phyloP scores from a whole-genome alignment of 2,329 filamentous ascomycete genomes.

The Zymoseptoria crescenta region DNA sequence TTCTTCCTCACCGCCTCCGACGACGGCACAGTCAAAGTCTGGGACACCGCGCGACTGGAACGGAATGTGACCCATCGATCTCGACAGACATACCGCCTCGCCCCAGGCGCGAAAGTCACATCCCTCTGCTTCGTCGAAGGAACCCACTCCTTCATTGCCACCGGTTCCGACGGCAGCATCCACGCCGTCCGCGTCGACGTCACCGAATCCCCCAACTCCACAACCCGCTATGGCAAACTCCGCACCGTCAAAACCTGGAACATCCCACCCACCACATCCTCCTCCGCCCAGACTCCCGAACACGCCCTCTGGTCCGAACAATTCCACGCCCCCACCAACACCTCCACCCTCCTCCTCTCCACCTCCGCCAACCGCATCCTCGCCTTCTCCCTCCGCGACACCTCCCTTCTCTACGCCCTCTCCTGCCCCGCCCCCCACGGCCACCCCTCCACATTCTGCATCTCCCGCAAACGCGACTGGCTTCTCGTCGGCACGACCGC shows the following conservation, averaged over 20 bases:
- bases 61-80: conserved; percentile 84
- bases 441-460: conserved; percentile 80
- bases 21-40: conserved; percentile 83
- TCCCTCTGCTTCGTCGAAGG: conserved; percentile 86
- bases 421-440: conserved; percentile 89
- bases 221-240: conserved; percentile 69
- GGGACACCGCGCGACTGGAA: conserved; percentile 85
- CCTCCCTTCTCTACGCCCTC: conserved; percentile 71
- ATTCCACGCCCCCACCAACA: conserved; percentile 65
- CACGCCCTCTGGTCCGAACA: conserved; percentile 87
- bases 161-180: conserved; percentile 80
- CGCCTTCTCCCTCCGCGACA: conserved; percentile 78
- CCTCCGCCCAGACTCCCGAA: conserved; percentile 46
- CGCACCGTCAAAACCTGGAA: conserved; percentile 71
- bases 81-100: conserved; percentile 74
- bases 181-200: conserved; percentile 81
- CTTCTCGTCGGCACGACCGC: conserved; percentile 85
- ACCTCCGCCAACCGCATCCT: conserved; percentile 80
- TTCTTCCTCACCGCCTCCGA: conserved; percentile 94
- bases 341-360: conserved; percentile 75
- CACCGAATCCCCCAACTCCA: conserved; percentile 44
- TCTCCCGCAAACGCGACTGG: conserved; percentile 83
- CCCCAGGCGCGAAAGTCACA: conserved; percentile 62
- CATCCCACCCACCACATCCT: conserved; percentile 42
- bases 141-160: conserved; percentile 88